phyloP scores from a whole-genome alignment of 129 eudicot genomes.

The Dittrichia graveolens region DNA sequence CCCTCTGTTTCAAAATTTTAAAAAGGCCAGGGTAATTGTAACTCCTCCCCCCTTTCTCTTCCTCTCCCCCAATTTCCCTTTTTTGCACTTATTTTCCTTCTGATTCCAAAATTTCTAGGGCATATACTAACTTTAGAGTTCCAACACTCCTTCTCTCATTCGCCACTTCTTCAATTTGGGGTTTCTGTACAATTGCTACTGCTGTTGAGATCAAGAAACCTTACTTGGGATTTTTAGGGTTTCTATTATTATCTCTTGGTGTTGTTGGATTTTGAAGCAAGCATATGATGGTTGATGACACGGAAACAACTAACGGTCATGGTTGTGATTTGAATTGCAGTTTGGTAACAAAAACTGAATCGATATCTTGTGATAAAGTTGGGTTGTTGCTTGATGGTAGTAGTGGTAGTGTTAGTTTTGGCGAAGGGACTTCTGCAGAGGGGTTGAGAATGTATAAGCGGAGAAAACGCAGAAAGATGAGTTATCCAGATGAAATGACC shows the following conservation, averaged over 20 bases:
- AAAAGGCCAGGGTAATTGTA: conserved; percentile 3
- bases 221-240: conserved; percentile 18
- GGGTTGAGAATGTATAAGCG: conserved; percentile 19
- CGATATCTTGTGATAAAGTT: background rate
- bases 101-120: conserved; percentile 21
- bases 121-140: conserved; percentile 11
- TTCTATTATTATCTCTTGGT: conserved; percentile 1
- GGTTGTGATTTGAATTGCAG: conserved; percentile 28
- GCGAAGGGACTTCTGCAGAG: conserved; percentile 25
- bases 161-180: background rate
- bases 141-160: conserved; percentile 7
- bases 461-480: conserved; percentile 35
- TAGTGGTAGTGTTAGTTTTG: conserved; percentile 22
- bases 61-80: background rate
- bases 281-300: conserved; percentile 24
- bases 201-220: conserved; percentile 10
- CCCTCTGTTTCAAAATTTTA: conserved; percentile 26
- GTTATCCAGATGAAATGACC: conserved; percentile 14
- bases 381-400: background rate
- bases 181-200: conserved; percentile 1
- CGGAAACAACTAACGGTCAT: conserved; percentile 22
- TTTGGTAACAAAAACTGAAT: conserved; percentile 8
- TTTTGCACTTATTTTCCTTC: background rate
- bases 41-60: conserved; percentile 17
- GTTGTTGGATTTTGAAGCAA: background rate